phyloP scores from a whole-genome alignment of 345 rosid genomes.

The Citrus cavaleriei region DNA sequence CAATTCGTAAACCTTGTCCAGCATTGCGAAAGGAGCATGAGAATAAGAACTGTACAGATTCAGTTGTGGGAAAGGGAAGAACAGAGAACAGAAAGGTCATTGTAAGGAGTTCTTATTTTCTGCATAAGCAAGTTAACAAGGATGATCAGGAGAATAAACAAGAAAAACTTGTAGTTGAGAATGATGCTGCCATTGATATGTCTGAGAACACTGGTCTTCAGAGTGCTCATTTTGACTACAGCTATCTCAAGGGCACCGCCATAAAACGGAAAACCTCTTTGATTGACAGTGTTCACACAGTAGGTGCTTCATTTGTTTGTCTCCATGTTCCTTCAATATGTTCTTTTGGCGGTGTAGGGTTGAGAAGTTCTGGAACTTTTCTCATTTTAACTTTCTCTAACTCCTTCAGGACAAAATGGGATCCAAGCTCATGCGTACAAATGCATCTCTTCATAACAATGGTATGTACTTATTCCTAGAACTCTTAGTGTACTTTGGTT shows the following conservation, averaged over 20 bases:
- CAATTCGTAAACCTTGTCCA: slow-evolving; percentile 26
- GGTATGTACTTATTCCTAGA: slow-evolving; percentile 23
- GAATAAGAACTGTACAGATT: slow-evolving; percentile 20
- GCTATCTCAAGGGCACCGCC: slow-evolving; percentile 20
- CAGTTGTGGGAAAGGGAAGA: slow-evolving; percentile 35
- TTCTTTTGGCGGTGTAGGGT: neutral
- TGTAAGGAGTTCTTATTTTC: slow-evolving; percentile 64
- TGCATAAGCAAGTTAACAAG: slow-evolving; percentile 42
- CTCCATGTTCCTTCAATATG: neutral
- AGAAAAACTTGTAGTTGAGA: slow-evolving; percentile 25
- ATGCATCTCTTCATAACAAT: slow-evolving; percentile 32
- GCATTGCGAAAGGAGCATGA: slow-evolving; percentile 28
- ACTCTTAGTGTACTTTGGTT: neutral
- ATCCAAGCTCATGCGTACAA: slow-evolving; percentile 39
- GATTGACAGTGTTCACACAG: slow-evolving; percentile 37
- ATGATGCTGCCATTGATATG: slow-evolving; percentile 19
- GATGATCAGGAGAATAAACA: slow-evolving; percentile 31
- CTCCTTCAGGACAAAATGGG: slow-evolving; percentile 55
- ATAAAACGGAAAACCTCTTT: slow-evolving; percentile 57
- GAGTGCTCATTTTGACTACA: slow-evolving; percentile 13
- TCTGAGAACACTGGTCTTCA: slow-evolving; percentile 26
- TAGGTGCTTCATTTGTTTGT: slow-evolving; percentile 19
- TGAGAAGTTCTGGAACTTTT: neutral
- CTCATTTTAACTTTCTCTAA: slow-evolving; percentile 11
- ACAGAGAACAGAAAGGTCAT: slow-evolving; percentile 44